Evolutionary conservation across 2,329 filamentous ascomycete species (phyloP), one percentile per base, ranked within the genome.

Genomic region (Alternaria gansuensis): DNA sequence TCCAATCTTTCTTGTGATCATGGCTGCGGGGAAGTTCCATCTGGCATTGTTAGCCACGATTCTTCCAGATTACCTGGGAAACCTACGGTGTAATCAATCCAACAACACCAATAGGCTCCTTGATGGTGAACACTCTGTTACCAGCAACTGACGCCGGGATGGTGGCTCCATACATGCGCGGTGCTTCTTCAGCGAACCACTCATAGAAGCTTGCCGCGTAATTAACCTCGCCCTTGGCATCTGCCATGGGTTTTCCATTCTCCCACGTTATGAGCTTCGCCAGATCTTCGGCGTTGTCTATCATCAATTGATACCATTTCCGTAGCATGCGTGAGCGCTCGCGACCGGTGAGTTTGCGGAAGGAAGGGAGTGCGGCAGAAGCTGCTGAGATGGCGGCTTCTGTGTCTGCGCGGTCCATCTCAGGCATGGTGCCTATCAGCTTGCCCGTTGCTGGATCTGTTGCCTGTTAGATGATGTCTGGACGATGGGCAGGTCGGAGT

Each of bases 211-310:
- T 73, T 8, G 77, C 76, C 0, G 77, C 77, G 51, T 78, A 79
- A 28, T 69, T 67, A 34, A 78, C 76, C 64, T 79, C 77, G 23
- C 77, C 77, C 60, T 76, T 77, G 17, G 77, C 77, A 55, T 79
- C 77, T 10, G 90, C 86, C 28, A 90, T 73, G 1, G 92, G 91
- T 82, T 96, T 96, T 64, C 92, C 92, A 67, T 96, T 96, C 81
- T 96, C 92, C 88, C 90, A 91, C 37, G 92, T 95, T 71, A 96
- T 93, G 62, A 96, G 83, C 60, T 84, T 91, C 7, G 91, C 90
- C 31, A 96, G 82, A 74, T 96, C 92, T 29, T 93, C 91, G 45
- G 86, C 83, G 69, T 96, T 93, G 60, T 90, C 90, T 31, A 89
- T 77, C 82, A 95, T 87, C 65, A 94, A 82, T 66, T 94, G 88